Percentiles rank a stretch among this genome's conserved stretches.
Conservation (phyloP, 202 grass and related monocot genomes). For the Panicum hallii region DNA sequence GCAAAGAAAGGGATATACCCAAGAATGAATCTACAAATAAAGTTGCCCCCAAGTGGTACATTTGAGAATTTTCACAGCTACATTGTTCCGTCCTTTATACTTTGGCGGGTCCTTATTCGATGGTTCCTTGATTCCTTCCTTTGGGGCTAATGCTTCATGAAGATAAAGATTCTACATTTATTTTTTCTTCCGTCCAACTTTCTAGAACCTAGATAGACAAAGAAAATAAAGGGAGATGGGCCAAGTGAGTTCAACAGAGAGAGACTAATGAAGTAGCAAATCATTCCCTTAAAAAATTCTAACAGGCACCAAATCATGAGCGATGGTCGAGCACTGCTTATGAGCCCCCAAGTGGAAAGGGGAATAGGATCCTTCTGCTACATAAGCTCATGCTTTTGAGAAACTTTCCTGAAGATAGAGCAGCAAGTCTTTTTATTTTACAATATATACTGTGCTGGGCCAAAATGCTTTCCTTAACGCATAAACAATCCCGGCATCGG, state of each 20-base stretch:
- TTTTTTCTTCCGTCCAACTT: conserved; percentile 11
- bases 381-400: conserved; percentile 38
- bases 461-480: conserved; percentile 48
- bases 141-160: conserved; percentile 49
- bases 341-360: conserved; percentile 42
- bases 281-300: conserved; percentile 24
- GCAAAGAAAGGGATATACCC: conserved; percentile 5
- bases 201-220: conserved; percentile 30
- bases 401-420: conserved; percentile 28
- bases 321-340: conserved; percentile 29
- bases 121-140: conserved; percentile 55
- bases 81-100: conserved; percentile 48
- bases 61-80: conserved; percentile 30
- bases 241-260: conserved; percentile 38
- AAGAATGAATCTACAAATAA: neutral
- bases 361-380: conserved; percentile 58
- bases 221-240: neutral
- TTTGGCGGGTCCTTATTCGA: conserved; percentile 7
- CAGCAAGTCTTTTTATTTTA: conserved; percentile 19
- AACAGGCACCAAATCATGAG: conserved; percentile 26
- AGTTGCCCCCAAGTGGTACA: neutral
- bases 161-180: conserved; percentile 49
- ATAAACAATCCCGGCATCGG: conserved; percentile 38
- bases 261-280: conserved; percentile 12
- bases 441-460: neutral